Base-by-base conservation (phyloP, 352 stramenopile species). In the Blastocystis sp. region DNA sequence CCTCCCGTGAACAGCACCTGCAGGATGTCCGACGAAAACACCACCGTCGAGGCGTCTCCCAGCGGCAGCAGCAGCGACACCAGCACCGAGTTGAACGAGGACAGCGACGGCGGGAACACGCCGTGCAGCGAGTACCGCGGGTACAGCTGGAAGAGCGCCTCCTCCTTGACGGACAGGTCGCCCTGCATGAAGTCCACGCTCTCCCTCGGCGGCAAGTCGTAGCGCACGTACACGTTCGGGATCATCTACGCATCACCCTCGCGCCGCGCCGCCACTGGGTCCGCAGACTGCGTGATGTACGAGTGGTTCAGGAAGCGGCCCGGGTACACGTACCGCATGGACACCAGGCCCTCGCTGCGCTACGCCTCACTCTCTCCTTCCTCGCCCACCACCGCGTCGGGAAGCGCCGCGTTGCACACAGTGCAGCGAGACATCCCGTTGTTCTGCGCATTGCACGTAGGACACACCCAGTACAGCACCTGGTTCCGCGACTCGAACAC, bases 401-500 rank as follows among this genome's bases (percentile, higher is more conserved):
- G 66, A 57, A 76, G 48, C n/a, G 66, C 3, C 11, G n/a, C 24
- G 66, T 48, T 42, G 61, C 74, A 84, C 28, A 28, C 54, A 24
- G 34, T 84, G 45, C 74, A 84, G 40, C 9, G 19, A 6, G 3
- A 11, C 0, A 10, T 21, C 0, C 10, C 9, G n/a, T 21, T 68
- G 66, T 84, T 84, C 24, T 52, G 38, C 19, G 74, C 74, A 19
- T 14, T 48, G 52, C 74, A 84, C 17, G 48, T 7, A 48, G 74
- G 74, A 52, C 74, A 84, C 2, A n/a, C 34, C 74, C 74, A 84
- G 54, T 45, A 84, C 11, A 84, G 66, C 6, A 76, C 66, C 38
- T 76, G 21, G 19, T 57, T 14, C n/a, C 24, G 14, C 24, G 66
- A 76, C 21, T 76, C 66, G 48, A 52, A 76, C 42, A 76, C 1